Percentiles rank a stretch among this genome's conserved stretches.
Evolutionary conservation across 108 stramenopile species (phyloP).

Genomic region (Conticribra weissflogii): DNA sequence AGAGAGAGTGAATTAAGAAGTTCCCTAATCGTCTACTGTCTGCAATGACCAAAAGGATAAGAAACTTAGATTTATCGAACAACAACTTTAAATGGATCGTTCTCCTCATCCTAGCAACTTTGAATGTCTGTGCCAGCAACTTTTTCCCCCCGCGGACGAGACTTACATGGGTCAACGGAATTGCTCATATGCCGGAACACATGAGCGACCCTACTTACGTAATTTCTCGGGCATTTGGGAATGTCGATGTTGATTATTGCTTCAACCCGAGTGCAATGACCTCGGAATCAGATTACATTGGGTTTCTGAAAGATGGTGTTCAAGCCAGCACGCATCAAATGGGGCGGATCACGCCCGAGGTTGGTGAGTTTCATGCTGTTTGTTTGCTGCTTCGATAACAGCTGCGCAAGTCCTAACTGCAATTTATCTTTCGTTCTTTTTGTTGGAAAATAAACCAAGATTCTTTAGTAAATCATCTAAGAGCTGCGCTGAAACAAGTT

Average conservation of each 20-base stretch:
- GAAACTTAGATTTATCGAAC: no score
- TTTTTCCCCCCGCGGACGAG: constrained; percentile 49
- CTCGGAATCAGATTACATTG: constrained; percentile 70
- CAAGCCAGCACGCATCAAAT: constrained; percentile 84
- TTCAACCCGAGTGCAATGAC: constrained; percentile 86
- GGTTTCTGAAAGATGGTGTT: constrained; percentile 78
- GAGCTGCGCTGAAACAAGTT: constrained; percentile 59
- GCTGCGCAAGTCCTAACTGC: no score
- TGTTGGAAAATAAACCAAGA: no score
- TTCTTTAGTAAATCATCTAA: constrained; percentile 68
- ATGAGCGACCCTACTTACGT: constrained; percentile 61
- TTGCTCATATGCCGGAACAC: constrained; percentile 69
- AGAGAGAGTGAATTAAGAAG: no score
- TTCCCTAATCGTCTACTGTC: no score
- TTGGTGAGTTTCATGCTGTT: no score
- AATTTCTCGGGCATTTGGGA: constrained; percentile 70
- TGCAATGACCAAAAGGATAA: no score
- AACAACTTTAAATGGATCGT: no score
- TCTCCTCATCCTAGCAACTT: no score
- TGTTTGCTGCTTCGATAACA: no score
- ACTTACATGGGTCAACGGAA: constrained; percentile 85
- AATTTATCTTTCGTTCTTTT: no score
- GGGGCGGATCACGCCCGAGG: constrained; percentile 78
- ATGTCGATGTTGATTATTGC: constrained; percentile 71
- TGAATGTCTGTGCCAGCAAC: no score